Evolutionary conservation across 2,329 filamentous ascomycete species (phyloP), one percentile per base, ranked within the genome.

Genomic region (Aureobasidium musti): DNA sequence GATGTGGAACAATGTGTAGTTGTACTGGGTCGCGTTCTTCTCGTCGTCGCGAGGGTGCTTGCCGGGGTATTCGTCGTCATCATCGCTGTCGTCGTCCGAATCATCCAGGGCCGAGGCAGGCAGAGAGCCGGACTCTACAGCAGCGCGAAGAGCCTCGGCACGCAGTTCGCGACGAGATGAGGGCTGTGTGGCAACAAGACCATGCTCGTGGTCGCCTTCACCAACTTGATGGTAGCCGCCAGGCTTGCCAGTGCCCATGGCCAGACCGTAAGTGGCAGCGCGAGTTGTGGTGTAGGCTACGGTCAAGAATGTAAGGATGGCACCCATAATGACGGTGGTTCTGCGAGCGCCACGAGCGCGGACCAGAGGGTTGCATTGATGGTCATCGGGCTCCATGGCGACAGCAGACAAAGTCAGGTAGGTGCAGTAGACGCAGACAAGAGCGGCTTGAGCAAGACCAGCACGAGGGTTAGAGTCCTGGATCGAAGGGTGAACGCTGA

Each of bases 371-470:
- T 99, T 99, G 86, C 95, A 99, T 70, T 91, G 86, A 72, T 91
- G 89, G 81, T 97, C 88, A 77, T 98, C 94, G 0, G 95, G 95
- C 74, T 99, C 94, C 95, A 99, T 98, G 65, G 92, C 96, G 1
- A 99, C 95, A 30, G 95, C 95, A 2, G 93, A 97, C 88, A 99
- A 92, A 71, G 95, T 99, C 65, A 99, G 86, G 76, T 99, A 99
- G 50, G 95, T 98, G 86, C 95, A 99, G 83, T 99, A 99, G 67
- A 97, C 87, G 21, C 93, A 92, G 52, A 99, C 95, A 86, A 98
- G 97, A 69, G 95, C 94, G 49, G 93, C 92, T 77, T 99, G 95
- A n/a, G 95, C 95, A 67, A 99, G 84, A 57, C 95, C 95, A 49
- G 95, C 95, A 75, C 94, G 92, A 56, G 93, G 88, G 78, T 99